phyloP scores from a whole-genome alignment of 1,284 basidiomycete genomes.

The Ceratobasidium sp. region DNA sequence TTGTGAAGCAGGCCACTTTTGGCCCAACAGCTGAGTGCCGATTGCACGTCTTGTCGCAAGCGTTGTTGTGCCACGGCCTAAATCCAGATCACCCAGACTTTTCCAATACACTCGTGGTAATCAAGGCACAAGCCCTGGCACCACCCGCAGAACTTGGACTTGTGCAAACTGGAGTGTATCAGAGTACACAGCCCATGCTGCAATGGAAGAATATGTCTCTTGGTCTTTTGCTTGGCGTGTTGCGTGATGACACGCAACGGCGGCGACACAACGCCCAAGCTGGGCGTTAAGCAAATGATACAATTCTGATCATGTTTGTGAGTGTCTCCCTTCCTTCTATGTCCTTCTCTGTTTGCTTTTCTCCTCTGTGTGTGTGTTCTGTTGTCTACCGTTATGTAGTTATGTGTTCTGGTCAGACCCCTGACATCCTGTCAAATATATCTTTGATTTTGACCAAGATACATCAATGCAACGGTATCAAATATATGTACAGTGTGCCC shows the following conservation, averaged over 20 bases:
- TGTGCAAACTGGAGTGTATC: conserved; percentile 65
- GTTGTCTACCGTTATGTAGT: conserved; percentile 6
- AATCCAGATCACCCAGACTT: conserved; percentile 63
- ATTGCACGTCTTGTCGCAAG: conserved; percentile 36
- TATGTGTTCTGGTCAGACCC: too few species aligned
- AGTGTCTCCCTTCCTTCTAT: background rate
- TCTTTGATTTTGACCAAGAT: too few species aligned
- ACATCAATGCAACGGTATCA: too few species aligned
- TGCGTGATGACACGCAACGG: conserved; percentile 45
- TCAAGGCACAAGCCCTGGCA: conserved; percentile 88
- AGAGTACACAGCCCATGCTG: conserved; percentile 79
- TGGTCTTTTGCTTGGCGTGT: conserved; percentile 75
- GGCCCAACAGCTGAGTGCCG: conserved; percentile 69
- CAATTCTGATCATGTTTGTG: background rate
- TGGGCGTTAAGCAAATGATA: conserved; percentile 3
- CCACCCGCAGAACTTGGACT: conserved; percentile 79
- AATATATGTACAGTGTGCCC: too few species aligned
- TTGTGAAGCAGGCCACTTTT: conserved; percentile 63
- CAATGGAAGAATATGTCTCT: conserved; percentile 80
- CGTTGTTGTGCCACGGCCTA: conserved; percentile 33
- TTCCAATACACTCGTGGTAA: conserved; percentile 84
- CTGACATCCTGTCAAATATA: too few species aligned
- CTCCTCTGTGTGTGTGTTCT: conserved; percentile 6
- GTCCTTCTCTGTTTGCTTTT: background rate
- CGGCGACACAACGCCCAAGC: conserved; percentile 25